Conservation (phyloP, 2,329 filamentous ascomycete genomes). For the Fusarium penzigii region DNA sequence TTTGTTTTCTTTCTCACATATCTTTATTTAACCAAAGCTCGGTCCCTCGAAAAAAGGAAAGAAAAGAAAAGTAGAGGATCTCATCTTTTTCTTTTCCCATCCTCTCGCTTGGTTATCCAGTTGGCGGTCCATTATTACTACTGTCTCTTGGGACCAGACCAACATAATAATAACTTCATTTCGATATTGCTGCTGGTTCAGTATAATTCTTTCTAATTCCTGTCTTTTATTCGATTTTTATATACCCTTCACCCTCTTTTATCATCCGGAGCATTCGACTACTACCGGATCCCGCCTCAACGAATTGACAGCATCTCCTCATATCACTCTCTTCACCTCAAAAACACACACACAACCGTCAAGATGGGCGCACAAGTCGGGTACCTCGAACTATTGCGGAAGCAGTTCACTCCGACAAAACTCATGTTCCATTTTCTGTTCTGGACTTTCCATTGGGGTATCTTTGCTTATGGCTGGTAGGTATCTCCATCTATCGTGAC, state of each 20-base stretch:
- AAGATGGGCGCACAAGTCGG: conserved; percentile 44
- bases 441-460: conserved; percentile 72
- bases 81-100: conserved; percentile 2
- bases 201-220: conserved; percentile 43
- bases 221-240: background rate
- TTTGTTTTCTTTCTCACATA: background rate
- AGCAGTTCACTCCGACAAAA: conserved; percentile 71
- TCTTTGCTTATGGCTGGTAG: conserved; percentile 88
- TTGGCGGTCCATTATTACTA: background rate
- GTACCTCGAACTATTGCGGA: conserved; percentile 49
- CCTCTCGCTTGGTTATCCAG: background rate
- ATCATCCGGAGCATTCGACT: no score
- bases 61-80: background rate
- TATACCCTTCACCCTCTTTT: no score
- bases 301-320: conserved; percentile 9
- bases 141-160: background rate
- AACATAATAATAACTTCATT: conserved; percentile 24
- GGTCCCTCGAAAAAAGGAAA: background rate
- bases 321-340: background rate
- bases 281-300: no score
- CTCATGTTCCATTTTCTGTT: conserved; percentile 80
- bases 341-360: conserved; percentile 20
- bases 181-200: conserved; percentile 59
- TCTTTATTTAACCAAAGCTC: no score
- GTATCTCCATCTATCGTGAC: conserved; percentile 30